These are phyloP conservation scores for Cicer cuneatum DNA, from an alignment of 306 rosid species.

Conservation along the genomic window DNA sequence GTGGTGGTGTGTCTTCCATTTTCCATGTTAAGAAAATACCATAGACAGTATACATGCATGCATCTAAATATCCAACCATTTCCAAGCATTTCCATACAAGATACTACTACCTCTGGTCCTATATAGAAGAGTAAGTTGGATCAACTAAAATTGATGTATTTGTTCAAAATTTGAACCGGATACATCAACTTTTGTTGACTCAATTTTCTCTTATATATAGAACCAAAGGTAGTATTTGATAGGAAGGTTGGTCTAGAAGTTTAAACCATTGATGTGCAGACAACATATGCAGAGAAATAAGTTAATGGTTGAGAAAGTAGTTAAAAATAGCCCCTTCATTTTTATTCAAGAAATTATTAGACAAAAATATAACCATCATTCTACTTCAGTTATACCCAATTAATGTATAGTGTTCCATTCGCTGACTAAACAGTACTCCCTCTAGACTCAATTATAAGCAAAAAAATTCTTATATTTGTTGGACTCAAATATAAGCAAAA, in stretches of 20 bases:
- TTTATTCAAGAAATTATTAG: slow-evolving; percentile 1
- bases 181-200: no score
- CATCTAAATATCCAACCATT: slow-evolving; percentile 6
- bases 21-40: slow-evolving; percentile 16
- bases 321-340: slow-evolving; percentile 23
- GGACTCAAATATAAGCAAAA: no score
- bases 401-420: background rate
- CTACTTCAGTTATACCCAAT: background rate
- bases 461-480: no score
- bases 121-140: no score
- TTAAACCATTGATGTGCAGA: background rate
- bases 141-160: no score
- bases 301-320: slow-evolving; percentile 4
- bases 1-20: slow-evolving; percentile 17
- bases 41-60: slow-evolving; percentile 12
- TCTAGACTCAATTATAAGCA: no score
- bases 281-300: slow-evolving; percentile 8
- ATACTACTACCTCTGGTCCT: no score
- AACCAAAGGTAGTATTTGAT: background rate
- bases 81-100: slow-evolving; percentile 17
- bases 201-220: no score
- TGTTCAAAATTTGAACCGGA: no score
- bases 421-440: background rate
- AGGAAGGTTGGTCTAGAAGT: slow-evolving; percentile 23
- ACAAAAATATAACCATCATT: background rate